Conservation (phyloP, 768 basidiomycete species). For the Leucocoprinus sp. region DNA sequence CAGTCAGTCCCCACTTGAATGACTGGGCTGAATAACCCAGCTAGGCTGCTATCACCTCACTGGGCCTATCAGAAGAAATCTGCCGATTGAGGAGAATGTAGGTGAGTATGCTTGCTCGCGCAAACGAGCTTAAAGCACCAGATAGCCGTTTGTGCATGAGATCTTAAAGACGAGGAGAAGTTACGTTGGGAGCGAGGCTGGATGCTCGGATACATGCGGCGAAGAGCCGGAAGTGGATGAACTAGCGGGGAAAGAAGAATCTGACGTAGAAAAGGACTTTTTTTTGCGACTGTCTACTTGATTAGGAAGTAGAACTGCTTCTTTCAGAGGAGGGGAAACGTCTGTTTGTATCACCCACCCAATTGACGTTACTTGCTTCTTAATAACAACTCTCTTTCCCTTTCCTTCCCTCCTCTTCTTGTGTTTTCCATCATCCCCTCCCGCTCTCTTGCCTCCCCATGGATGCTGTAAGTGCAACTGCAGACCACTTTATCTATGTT, state of each 20-base stretch:
- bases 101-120: conserved; percentile 5
- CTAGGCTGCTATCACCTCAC: conserved; percentile 1
- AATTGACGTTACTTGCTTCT: conserved; percentile 26
- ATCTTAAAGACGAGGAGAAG: conserved; percentile 5
- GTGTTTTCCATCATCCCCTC: conserved; percentile 31
- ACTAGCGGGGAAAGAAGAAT: conserved; percentile 9
- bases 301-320: conserved; percentile 31
- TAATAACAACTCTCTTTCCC: conserved; percentile 16
- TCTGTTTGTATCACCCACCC: conserved; percentile 22
- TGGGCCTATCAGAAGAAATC: conserved; percentile 3
- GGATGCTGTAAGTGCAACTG: conserved; percentile 35
- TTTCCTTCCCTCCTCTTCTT: conserved; percentile 25
- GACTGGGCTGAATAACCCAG: neutral
- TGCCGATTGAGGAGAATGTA: conserved; percentile 5
- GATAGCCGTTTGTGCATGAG: conserved; percentile 8
- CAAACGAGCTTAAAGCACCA: conserved; percentile 9
- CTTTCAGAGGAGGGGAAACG: conserved; percentile 40
- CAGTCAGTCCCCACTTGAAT: conserved; percentile 5
- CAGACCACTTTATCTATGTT: conserved; percentile 73
- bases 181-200: conserved; percentile 11
- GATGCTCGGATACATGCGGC: neutral
- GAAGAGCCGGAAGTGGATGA: conserved; percentile 5
- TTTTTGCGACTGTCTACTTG: conserved; percentile 22
- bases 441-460: conserved; percentile 18
- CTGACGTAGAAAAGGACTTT: conserved; percentile 13